Percentiles rank a stretch among this genome's conserved stretches.
Conservation (phyloP, 106 monocot genomes). For the Dendrobium chrysotoxum region DNA sequence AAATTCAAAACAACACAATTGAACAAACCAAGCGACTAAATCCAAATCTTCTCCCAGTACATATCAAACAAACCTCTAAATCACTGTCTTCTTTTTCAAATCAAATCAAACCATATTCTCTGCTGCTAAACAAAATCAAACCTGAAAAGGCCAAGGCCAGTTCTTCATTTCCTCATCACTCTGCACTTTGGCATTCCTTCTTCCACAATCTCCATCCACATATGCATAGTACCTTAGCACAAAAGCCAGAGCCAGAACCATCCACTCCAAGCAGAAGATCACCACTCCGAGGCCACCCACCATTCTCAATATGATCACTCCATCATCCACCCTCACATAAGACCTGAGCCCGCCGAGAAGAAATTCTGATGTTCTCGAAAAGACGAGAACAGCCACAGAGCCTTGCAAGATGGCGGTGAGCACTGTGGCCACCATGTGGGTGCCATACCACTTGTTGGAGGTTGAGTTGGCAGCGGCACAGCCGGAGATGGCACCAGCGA, state of each 20-base stretch:
- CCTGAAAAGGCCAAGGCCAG: conserved; percentile 86
- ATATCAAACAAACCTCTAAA: no score
- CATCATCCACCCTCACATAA: conserved; percentile 71
- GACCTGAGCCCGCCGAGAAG: conserved; percentile 45
- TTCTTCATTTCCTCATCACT: conserved; percentile 36
- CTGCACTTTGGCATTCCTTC: conserved; percentile 41
- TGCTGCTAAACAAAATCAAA: conserved; percentile 12
- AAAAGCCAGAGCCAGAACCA: conserved; percentile 60
- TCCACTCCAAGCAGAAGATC: conserved; percentile 86
- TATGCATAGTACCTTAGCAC: conserved; percentile 71
- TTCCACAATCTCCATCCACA: conserved; percentile 35
- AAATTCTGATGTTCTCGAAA: conserved; percentile 64
- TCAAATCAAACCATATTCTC: no score
- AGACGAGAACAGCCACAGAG: conserved; percentile 57
- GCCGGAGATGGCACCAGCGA: conserved; percentile 49
- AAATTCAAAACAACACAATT: neutral
- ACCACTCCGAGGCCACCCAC: conserved; percentile 60
- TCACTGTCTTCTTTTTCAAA: no score
- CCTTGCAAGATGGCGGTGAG: conserved; percentile 90
- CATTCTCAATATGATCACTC: conserved; percentile 65
- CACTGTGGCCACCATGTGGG: conserved; percentile 80
- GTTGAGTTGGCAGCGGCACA: conserved; percentile 28
- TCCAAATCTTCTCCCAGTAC: neutral
- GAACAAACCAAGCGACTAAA: neutral
- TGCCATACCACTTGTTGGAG: conserved; percentile 53